Evolutionary conservation across 179 eudicot species (phyloP).

Genomic region (Gypsophila paniculata): DNA sequence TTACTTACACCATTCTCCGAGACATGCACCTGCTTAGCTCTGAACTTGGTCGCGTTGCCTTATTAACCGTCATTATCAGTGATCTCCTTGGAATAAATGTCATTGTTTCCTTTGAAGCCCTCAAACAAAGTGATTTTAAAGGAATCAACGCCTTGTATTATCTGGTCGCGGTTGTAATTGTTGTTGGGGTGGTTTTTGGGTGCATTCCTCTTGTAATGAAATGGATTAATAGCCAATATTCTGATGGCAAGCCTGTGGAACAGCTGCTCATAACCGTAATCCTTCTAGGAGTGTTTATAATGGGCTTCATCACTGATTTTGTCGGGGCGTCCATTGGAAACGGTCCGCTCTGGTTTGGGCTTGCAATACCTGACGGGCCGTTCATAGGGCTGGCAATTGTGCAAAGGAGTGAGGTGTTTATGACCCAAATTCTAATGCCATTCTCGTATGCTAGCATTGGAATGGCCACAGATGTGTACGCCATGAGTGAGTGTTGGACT

Average conservation of each 20-base stretch:
- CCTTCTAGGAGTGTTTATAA: conserved; percentile 41
- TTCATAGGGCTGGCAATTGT: conserved; percentile 64
- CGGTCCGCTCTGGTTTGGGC: conserved; percentile 74
- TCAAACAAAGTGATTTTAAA: conserved; percentile 42
- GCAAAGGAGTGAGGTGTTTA: conserved; percentile 47
- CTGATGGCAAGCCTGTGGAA: conserved; percentile 62
- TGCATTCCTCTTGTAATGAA: conserved; percentile 40
- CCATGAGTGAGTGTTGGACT: conserved; percentile 47
- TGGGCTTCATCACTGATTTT: conserved; percentile 43
- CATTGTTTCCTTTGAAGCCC: conserved; percentile 48
- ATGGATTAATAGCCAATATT: conserved; percentile 52
- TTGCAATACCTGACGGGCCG: conserved; percentile 78
- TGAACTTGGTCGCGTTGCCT: conserved; percentile 60
- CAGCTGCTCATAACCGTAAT: conserved; percentile 38
- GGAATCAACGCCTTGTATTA: conserved; percentile 41
- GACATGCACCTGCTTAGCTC: conserved; percentile 79
- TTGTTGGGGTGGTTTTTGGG: conserved; percentile 31
- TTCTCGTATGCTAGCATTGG: conserved; percentile 58
- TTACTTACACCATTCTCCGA: conserved; percentile 44
- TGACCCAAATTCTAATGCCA: conserved; percentile 49
- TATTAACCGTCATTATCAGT: conserved; percentile 46
- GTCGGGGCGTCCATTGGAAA: conserved; percentile 56
- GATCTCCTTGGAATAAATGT: conserved; percentile 48
- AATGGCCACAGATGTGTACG: conserved; percentile 40
- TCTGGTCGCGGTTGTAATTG: no score